These are phyloP conservation scores for Melocanna baccifera DNA, from an alignment of 176 grass and related monocot genomes.

Conservation along the genomic window DNA sequence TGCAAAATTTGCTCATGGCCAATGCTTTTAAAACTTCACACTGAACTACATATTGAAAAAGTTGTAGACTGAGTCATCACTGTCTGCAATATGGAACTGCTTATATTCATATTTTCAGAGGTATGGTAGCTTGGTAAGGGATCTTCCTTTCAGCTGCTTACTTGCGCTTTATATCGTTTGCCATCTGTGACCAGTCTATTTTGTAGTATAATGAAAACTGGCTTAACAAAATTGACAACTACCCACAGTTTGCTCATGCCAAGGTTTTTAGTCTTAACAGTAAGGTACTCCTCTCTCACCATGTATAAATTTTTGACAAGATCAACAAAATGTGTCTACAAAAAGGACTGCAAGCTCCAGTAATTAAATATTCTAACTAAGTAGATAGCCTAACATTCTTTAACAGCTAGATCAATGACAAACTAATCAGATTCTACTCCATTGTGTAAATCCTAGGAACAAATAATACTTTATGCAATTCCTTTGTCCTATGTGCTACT, in stretches of 20 bases:
- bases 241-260: no score
- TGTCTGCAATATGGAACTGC: neutral
- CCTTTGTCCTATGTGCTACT: neutral
- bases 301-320: neutral
- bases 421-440: neutral
- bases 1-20: neutral
- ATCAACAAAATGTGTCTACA: neutral
- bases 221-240: no score
- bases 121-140: neutral
- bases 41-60: neutral
- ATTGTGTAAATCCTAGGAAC: neutral
- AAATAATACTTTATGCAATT: neutral
- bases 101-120: neutral
- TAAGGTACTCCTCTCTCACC: no score
- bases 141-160: neutral
- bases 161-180: neutral
- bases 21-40: neutral
- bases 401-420: constrained; percentile 5
- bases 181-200: neutral
- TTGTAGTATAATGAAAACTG: neutral
- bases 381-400: neutral
- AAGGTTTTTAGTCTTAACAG: no score
- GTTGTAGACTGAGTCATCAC: neutral
- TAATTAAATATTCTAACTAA: neutral
- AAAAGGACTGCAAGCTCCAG: neutral